phyloP scores from a whole-genome alignment of 768 basidiomycete species.

The Imleria badia region DNA sequence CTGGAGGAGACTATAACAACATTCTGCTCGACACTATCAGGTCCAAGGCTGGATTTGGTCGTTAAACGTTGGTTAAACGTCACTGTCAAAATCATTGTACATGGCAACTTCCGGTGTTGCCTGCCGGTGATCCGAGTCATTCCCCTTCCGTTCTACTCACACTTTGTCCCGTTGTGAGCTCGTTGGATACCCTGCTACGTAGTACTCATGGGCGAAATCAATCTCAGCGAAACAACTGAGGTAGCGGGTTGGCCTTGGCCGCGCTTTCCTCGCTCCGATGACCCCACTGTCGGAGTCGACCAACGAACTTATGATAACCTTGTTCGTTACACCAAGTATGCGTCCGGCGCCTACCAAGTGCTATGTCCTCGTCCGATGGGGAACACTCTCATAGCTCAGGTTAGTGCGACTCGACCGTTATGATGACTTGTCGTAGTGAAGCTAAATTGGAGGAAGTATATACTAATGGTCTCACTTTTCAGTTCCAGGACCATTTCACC shows the following conservation, averaged over 20 bases:
- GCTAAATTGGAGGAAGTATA: background rate
- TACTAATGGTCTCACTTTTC: background rate
- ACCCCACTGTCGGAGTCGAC: slow-evolving; percentile 29
- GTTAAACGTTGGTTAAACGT: slow-evolving; percentile 25
- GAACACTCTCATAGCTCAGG: slow-evolving; percentile 39
- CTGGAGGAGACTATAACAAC: slow-evolving; percentile 61
- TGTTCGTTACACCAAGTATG: slow-evolving; percentile 45
- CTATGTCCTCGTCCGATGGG: slow-evolving; percentile 49
- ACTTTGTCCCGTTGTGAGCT: background rate
- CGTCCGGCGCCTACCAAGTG: slow-evolving; percentile 47
- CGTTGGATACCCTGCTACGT: background rate
- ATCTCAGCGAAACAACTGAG: too few relatives aligned
- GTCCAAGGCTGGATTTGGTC: background rate
- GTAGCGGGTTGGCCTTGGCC: too few relatives aligned
- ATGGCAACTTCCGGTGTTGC: too few relatives aligned
- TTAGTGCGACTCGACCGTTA: slow-evolving; percentile 19
- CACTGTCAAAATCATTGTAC: too few relatives aligned
- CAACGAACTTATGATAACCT: slow-evolving; percentile 41
- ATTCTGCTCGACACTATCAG: slow-evolving; percentile 58
- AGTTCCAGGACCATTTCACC: slow-evolving; percentile 38
- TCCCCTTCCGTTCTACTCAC: background rate
- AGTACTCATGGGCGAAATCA: too few relatives aligned
- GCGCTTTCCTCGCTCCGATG: too few relatives aligned
- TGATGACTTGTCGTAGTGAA: background rate
- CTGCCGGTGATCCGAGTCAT: too few relatives aligned